Evolutionary conservation across 768 basidiomycete species (phyloP).

Genomic region (Calocybe indica): DNA sequence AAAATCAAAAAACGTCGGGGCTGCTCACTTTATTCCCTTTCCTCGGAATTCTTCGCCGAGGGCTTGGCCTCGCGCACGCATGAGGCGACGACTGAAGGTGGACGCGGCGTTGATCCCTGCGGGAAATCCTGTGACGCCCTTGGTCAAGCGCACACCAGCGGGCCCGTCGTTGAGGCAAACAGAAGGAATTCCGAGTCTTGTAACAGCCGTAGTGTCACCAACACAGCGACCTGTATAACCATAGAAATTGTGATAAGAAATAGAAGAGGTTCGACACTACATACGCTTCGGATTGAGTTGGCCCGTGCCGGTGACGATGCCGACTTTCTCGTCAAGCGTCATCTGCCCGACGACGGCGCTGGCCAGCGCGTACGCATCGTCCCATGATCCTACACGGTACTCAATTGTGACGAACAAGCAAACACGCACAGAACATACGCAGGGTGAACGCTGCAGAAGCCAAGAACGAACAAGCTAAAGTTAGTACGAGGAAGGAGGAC

Average conservation of each 20-base stretch:
- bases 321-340: constrained; percentile 41
- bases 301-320: constrained; percentile 39
- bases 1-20: not conserved
- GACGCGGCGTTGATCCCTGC: constrained; percentile 50
- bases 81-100: constrained; percentile 54
- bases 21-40: constrained; percentile 48
- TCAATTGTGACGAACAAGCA: not conserved
- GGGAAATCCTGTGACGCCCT: constrained; percentile 47
- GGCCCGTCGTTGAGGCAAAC: constrained; percentile 46
- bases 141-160: constrained; percentile 35
- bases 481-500: too few species aligned
- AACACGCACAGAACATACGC: not conserved
- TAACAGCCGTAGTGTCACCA: constrained; percentile 37
- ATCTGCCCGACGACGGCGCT: constrained; percentile 28
- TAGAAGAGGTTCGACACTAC: constrained; percentile 2
- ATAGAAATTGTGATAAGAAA: not conserved
- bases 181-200: constrained; percentile 35
- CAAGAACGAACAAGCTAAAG: too few species aligned
- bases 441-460: too few species aligned
- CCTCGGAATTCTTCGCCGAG: constrained; percentile 64
- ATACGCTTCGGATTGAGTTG: constrained; percentile 32
- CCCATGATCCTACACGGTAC: constrained; percentile 34
- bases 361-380: constrained; percentile 34
- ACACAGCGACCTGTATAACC: constrained; percentile 34
- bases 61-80: constrained; percentile 55